Evolutionary conservation across 768 basidiomycete species (phyloP), one percentile per base, ranked within the genome.

Genomic region (Sistotremastrum niveocremeum): DNA sequence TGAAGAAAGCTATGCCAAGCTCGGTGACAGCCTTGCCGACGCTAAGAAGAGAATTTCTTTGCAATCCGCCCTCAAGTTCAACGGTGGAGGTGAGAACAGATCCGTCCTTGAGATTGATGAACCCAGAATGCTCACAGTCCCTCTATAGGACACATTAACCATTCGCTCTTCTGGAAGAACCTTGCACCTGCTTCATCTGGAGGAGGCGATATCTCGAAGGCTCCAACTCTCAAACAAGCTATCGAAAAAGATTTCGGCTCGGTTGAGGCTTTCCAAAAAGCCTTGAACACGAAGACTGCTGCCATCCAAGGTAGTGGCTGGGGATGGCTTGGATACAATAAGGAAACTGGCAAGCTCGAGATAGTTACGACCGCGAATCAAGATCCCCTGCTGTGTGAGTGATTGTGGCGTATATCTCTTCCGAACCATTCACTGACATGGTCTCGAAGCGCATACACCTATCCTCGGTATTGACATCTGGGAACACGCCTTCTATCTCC

Each of bases 101-200:
- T 34, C 12, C 38, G 3, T 8, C 6, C 6, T 5, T 29, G 7
- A 30, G 33, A 32, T 28, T 35, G 3, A 12, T 29, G 28, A 32
- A 12, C 36, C 32, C 37, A 31, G 33, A 40, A 46, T 32, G 10
- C 9, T 20, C 33, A 39, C 9, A n/a, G 6, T 6, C 39, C 29
- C 20, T 12, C 30, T 29, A 9, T 47, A 84, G 86, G 88, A 3
- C 90, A 93, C 58, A 88, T 93, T 61, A 95, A 95, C 65, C 91
- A 94, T 64, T 78, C 90, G 9, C 70, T 98, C 34, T 99, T 99
- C 73, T 99, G 95, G 95, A 87, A 82, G 65, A 98, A 94, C 65
- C 76, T 99, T 52, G 84, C 90, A 0, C 95, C 95, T 3, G 62
- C 65, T 28, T 64, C 64, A 42, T 61, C 61, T 37, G 74, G 72